phyloP scores from a whole-genome alignment of 2,329 filamentous ascomycete species.

The Diaporthe ampelina region DNA sequence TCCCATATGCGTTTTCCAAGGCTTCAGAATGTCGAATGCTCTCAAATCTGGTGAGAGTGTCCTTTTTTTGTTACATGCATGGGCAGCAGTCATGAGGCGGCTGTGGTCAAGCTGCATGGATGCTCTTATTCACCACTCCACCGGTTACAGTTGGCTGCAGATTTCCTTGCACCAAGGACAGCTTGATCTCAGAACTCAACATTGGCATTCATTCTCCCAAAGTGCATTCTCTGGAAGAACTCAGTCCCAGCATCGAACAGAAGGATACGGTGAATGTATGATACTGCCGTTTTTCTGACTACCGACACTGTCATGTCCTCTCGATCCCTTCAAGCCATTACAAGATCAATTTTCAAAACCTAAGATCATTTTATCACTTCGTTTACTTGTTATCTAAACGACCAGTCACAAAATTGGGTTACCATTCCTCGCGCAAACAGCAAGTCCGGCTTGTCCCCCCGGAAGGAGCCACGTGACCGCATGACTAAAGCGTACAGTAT shows the following conservation, averaged over 20 bases:
- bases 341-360: too few relatives aligned
- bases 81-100: neutral
- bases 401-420: neutral
- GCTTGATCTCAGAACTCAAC: too few relatives aligned
- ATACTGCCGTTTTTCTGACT: neutral
- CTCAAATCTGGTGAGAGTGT: too few relatives aligned
- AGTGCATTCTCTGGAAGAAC: neutral
- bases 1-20: too few relatives aligned
- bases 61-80: too few relatives aligned
- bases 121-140: neutral
- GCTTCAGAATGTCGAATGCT: too few relatives aligned
- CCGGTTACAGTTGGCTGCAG: neutral
- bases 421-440: neutral
- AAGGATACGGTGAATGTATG: neutral
- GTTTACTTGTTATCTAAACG: too few relatives aligned
- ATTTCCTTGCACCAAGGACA: too few relatives aligned
- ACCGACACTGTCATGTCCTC: neutral
- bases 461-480: constrained; percentile 21
- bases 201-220: neutral
- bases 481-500: constrained; percentile 40
- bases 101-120: neutral
- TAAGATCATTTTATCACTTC: too few relatives aligned
- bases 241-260: neutral
- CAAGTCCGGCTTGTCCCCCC: neutral
- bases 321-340: too few relatives aligned